Evolutionary conservation across 768 basidiomycete genomes (phyloP), one percentile per base, ranked within the genome.

Genomic region (Tricholoma hemisulphureum): DNA sequence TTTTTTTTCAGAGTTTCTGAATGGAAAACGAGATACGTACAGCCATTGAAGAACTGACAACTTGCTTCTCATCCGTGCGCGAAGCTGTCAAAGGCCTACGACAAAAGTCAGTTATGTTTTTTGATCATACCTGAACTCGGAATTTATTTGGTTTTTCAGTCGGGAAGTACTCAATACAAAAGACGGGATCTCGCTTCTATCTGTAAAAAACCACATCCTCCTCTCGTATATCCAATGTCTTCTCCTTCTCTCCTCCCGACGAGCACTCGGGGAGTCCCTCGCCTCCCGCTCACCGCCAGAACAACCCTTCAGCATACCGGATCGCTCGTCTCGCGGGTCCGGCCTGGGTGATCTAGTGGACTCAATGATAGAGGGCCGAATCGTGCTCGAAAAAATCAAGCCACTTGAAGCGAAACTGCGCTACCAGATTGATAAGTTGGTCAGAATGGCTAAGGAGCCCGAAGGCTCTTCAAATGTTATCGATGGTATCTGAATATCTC

Each of bases 391-490:
- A 69, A 98, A 97, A 75, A 80, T 89, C 49, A 88, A 88, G 58
- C 80, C 84, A 0, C 80, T 99, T 21, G 95, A 98, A 72, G 79
- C 80, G 53, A 87, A 91, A 67, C 89, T 99, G 82, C 85, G 83
- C 49, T 98, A 99, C 71, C 97, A 98, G 70, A 93, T 99, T 65
- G 94, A 98, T 63, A 98, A 98, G 69, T 83, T 99, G 16, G 83
- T 95, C 24, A 82, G 84, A 58, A 72, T 91, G 5, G 88, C 93
- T 1, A 84, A 88, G 56, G 87, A 90, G 63, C 75, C 79, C 16
- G 72, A 77, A 21, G 72, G 77, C 61, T 74, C 68, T 51, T 64
- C 71, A 49, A 68, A 75, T 31, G 71, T 77, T 13, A 71, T 77
- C 5, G 85, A 92, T 59, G 93, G 92, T 91, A 65, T 57, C 4